Evolutionary conservation across 148 eudicot species (phyloP), one percentile per base, ranked within the genome.

Genomic region (Heliamphora exappendiculata): DNA sequence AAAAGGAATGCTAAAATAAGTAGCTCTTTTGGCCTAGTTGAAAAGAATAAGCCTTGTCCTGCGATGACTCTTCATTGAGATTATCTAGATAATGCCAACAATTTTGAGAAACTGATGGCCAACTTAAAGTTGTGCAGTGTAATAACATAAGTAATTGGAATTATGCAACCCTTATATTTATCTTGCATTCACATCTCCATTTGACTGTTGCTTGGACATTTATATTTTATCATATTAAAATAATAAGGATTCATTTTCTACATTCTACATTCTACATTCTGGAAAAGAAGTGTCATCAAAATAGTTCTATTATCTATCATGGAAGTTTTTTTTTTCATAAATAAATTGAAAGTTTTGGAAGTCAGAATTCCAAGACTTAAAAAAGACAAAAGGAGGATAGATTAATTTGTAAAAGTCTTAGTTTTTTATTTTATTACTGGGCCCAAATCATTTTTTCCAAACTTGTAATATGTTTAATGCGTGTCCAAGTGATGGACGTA

Each of bases 231-330:
- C n/a, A 8, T 53, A 53, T 60, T 37, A 4, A 29, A 60, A 20
- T 14, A 12, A 20, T 31, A 5, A 60, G 31, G 1, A 29, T 29
- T 60, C 63, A 60, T 14, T 12, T 12, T 16, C 17, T 37, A 60
- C 36, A 28, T 29, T 60, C 66, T 60, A 60, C 37, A 29, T 60
- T 60, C 66, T 60, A 60, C 37, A 29, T 60, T 60, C 66, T 60
- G 5, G 31, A 58, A 60, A 10, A 34, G 66, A 13, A 60, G 12
- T 29, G 20, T 60, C n/a, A n/a, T n/a, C n/a, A 20, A 29, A 60
- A 19, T 0, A 53, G 57, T 53, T 19, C 5, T 11, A n/a, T n/a
- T n/a, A n/a, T n/a, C n/a, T n/a, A n/a, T n/a, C n/a, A n/a, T n/a
- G n/a, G n/a, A n/a, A n/a, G n/a, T 29, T 12, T 60, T 60, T 14